Conservation (phyloP, 345 rosid species). For the Populus simonii region DNA sequence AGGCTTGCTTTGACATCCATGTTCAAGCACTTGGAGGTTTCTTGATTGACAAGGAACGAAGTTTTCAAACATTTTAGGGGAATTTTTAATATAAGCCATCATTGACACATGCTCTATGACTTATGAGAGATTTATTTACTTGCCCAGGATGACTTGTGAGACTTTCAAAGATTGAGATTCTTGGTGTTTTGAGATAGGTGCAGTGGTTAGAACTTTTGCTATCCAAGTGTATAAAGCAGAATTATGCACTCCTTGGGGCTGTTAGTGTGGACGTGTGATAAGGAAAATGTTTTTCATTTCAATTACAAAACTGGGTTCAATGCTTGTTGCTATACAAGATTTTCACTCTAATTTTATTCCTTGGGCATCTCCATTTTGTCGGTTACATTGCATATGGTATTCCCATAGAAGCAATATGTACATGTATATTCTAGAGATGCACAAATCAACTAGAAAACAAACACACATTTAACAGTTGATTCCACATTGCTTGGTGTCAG, state of each 20-base stretch:
- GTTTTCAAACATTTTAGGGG: background rate
- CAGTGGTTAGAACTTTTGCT: background rate
- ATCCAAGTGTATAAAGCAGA: background rate
- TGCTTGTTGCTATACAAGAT: conserved; percentile 22
- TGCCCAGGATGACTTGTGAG: background rate
- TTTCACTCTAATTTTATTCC: conserved; percentile 34
- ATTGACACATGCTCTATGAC: background rate
- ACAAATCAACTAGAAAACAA: conserved; percentile 11
- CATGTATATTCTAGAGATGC: conserved; percentile 23
- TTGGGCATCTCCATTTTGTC: conserved; percentile 28
- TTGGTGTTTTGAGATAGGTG: background rate
- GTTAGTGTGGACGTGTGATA: background rate
- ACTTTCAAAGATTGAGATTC: background rate
- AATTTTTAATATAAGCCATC: too few relatives aligned
- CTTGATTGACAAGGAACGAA: background rate
- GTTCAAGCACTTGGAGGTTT: background rate
- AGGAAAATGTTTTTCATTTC: conserved; percentile 19
- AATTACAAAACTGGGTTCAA: conserved; percentile 33
- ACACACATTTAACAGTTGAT: conserved; percentile 64
- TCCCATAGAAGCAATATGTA: conserved; percentile 22
- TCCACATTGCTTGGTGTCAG: conserved; percentile 74
- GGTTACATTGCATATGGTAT: conserved; percentile 19
- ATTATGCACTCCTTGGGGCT: background rate
- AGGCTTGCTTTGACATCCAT: background rate
- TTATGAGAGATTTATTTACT: too few relatives aligned